A percentile compares a stretch with the other conserved stretches of the same genome.
Evolutionary conservation across 2,329 filamentous ascomycete genomes (phyloP).

Genomic region (Ophiocordyceps camponoti-rufipedis): DNA sequence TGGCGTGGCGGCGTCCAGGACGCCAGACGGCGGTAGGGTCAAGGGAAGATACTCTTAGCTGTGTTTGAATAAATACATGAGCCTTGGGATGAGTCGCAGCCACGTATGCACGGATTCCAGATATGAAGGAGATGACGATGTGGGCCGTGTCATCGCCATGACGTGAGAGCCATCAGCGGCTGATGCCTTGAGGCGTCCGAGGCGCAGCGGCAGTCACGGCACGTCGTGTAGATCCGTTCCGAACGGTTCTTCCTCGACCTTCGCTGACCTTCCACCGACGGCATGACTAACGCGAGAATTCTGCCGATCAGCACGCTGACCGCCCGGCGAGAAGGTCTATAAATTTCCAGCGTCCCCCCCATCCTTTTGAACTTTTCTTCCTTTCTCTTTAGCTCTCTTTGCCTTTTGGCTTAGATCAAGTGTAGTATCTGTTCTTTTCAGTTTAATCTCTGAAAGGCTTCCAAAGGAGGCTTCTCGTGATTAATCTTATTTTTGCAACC

Average conservation of each 20-base stretch:
- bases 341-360: conserved; percentile 5
- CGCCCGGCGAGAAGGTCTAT: conserved; percentile 5
- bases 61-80: background rate
- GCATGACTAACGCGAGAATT: background rate
- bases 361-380: conserved; percentile 7
- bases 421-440: conserved; percentile 96
- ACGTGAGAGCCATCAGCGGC: no score
- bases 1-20: background rate
- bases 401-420: conserved; percentile 69
- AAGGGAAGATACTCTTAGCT: background rate
- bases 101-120: no score
- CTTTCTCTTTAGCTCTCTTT: conserved; percentile 24
- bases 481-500: conserved; percentile 51
- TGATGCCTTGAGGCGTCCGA: no score
- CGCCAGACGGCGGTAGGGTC: background rate
- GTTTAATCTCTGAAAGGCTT: conserved; percentile 86
- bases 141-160: no score
- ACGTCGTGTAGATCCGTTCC: background rate
- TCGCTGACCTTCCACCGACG: background rate
- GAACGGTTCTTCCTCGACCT: background rate
- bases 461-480: conserved; percentile 53
- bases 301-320: background rate
- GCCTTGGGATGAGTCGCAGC: background rate
- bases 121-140: no score
- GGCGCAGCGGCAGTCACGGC: background rate